Base-by-base conservation (phyloP, 192 early-diverging fungal genomes). In the Jimgerdemannia lactiflua region DNA sequence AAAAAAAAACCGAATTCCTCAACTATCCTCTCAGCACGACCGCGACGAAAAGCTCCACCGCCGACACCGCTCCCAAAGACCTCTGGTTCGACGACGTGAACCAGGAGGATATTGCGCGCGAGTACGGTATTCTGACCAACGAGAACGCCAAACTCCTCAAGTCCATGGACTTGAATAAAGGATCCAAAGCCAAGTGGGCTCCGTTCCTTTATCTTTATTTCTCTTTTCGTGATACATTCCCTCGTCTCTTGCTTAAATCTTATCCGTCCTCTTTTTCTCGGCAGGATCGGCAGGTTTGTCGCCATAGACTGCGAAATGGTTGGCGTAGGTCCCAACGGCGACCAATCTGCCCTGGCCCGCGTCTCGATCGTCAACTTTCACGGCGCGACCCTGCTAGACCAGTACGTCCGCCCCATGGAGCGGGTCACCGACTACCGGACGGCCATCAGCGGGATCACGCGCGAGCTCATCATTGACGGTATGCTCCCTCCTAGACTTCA, bases 301-400 rank as follows among this genome's bases (percentile, higher is more conserved):
- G 96, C 92, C 8, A 95, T 99, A 9, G 98, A 99, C 90, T 99
- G 98, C 83, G 98, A 99, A 84, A 99, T 98, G 97, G 97, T 99
- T 39, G 97, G 98, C 43, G 95, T 95, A 19, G 98, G 97, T 9
- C 88, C 88, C 40, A 90, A 91, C 44, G 98, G 96, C 3, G 80
- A 69, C 17, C 78, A 91, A 42, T 97, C 98, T n/a, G 92, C 90
- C 40, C 78, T 99, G 65, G 98, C 96, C 3, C 86, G 97, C 40
- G 94, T 98, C n/a, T 90, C 88, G 44, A 76, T 99, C 3, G 96
- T 99, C 69, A 99, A 99, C 84, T 98, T 88, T 82, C 89, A 98
- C 76, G 97, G 98, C 3, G 90, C 93, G 42, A 84, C 89, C 0
- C 73, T 99, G 3, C 75, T 96, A 71, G 98, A 99, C 85, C 85